Evolutionary conservation across 2,329 filamentous ascomycete genomes (phyloP).

Genomic region (Penicillium sp.): DNA sequence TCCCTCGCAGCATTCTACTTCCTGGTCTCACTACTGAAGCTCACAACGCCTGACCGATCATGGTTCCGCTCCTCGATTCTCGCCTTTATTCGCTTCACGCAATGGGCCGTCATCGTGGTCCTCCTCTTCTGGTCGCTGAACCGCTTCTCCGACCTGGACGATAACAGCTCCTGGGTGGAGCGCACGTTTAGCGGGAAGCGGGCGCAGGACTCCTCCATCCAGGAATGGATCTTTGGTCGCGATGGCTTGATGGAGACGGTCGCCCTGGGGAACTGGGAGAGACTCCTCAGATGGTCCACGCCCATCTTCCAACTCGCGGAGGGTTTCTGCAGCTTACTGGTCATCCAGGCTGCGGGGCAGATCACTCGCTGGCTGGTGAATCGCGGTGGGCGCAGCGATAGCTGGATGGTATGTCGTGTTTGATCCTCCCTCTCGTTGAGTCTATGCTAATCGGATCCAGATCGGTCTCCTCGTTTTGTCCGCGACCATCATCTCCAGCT

Average conservation of each 20-base stretch:
- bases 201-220: constrained; percentile 64
- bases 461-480: constrained; percentile 86
- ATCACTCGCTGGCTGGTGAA: constrained; percentile 96
- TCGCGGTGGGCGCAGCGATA: constrained; percentile 81
- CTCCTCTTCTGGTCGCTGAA: constrained; percentile 94
- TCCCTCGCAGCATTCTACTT: constrained; percentile 89
- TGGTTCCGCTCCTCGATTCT: constrained; percentile 72
- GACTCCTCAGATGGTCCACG: constrained; percentile 82
- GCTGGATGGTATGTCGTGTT: constrained; percentile 77
- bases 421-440: background rate
- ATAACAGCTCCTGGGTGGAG: constrained; percentile 72
- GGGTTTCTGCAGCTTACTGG: constrained; percentile 92
- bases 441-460: constrained; percentile 48
- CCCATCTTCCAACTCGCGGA: constrained; percentile 93
- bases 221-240: constrained; percentile 85
- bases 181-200: constrained; percentile 71
- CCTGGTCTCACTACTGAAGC: constrained; percentile 76
- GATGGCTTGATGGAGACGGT: constrained; percentile 78
- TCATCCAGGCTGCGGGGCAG: constrained; percentile 93
- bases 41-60: constrained; percentile 78
- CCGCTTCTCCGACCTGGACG: constrained; percentile 72
- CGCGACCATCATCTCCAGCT: constrained; percentile 87
- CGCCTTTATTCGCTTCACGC: constrained; percentile 69
- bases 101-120: constrained; percentile 83
- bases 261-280: constrained; percentile 86